phyloP scores from a whole-genome alignment of 2,329 filamentous ascomycete species.

The Colletotrichum navitas region DNA sequence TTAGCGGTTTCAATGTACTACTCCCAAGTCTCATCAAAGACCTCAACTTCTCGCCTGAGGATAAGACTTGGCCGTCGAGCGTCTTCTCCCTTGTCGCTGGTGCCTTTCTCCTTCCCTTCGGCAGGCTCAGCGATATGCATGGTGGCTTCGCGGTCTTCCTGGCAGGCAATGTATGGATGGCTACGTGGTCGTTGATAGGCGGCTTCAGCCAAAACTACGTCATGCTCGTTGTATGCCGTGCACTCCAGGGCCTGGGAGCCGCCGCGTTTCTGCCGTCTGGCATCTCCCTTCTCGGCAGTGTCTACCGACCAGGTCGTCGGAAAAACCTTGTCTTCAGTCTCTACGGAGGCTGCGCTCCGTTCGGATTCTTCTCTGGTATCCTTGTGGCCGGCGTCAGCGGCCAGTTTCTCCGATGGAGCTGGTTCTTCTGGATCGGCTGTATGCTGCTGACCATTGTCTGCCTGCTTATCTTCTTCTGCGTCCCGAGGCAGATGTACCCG shows the following conservation, averaged over 20 bases:
- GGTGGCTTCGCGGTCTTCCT: conserved; percentile 16
- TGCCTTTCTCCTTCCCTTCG: conserved; percentile 5
- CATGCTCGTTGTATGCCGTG: conserved; percentile 19
- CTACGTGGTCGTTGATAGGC: conserved; percentile 12
- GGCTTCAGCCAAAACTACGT: conserved; percentile 19
- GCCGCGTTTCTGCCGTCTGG: conserved; percentile 18
- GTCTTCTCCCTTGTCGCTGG: conserved; percentile 10
- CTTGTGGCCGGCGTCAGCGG: conserved; percentile 11
- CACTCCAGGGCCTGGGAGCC: conserved; percentile 19
- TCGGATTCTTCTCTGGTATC: conserved; percentile 11
- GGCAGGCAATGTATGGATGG: conserved; percentile 8
- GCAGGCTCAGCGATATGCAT: conserved; percentile 13
- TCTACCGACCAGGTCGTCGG: conserved; percentile 7
- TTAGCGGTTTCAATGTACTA: neutral
- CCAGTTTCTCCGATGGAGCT: conserved; percentile 5
- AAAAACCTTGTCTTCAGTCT: conserved; percentile 25
- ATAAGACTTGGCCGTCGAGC: conserved; percentile 13
- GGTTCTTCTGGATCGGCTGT: conserved; percentile 20
- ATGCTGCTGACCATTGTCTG: neutral
- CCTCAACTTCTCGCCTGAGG: neutral
- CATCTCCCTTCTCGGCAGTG: neutral
- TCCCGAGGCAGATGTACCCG: conserved; percentile 14
- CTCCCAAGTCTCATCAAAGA: conserved; percentile 20
- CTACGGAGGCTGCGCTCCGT: conserved; percentile 3
- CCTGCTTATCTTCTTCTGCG: neutral